Percentiles rank a stretch among this genome's conserved stretches.
Conservation (phyloP, 2,329 filamentous ascomycete genomes). For the Cladophialophora carrionii region DNA sequence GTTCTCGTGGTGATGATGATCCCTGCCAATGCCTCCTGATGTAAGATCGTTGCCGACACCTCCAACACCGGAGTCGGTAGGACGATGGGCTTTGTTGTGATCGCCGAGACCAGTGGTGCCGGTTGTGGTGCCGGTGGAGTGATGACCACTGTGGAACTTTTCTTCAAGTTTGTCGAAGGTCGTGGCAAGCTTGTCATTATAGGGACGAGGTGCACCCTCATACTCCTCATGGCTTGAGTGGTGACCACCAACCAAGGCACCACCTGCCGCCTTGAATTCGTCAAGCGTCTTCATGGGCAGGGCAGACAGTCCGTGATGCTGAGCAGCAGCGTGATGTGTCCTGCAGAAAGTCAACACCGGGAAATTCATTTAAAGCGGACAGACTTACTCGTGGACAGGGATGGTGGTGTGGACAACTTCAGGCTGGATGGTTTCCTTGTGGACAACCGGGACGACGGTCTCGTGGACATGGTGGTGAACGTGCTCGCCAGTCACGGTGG, state of each 20-base stretch:
- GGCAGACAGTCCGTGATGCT: slow-evolving; percentile 67
- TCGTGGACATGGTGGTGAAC: slow-evolving; percentile 66
- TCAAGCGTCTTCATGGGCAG: slow-evolving; percentile 66
- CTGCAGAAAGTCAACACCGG: slow-evolving; percentile 15
- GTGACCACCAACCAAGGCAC: slow-evolving; percentile 53
- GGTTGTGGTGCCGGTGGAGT: background rate
- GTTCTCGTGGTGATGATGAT: background rate
- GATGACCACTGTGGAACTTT: background rate
- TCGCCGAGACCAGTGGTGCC: slow-evolving; percentile 12
- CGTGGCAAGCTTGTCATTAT: slow-evolving; percentile 35
- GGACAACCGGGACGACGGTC: slow-evolving; percentile 70
- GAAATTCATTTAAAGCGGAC: too few relatives aligned
- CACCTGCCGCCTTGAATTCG: slow-evolving; percentile 64
- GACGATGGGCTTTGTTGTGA: slow-evolving; percentile 19
- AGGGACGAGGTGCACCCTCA: slow-evolving; percentile 52
- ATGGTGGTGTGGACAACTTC: slow-evolving; percentile 70
- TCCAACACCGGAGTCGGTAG: slow-evolving; percentile 25
- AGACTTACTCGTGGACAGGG: slow-evolving; percentile 65
- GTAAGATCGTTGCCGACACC: slow-evolving; percentile 18
- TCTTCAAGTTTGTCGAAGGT: slow-evolving; percentile 29
- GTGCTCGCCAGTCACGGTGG: slow-evolving; percentile 63
- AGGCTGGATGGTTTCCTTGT: slow-evolving; percentile 67
- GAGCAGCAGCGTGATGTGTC: slow-evolving; percentile 66
- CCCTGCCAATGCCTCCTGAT: background rate
- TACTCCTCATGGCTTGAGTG: slow-evolving; percentile 52